Percentiles rank a stretch among this genome's conserved stretches.
Conservation (phyloP, 345 rosid species). For the Sisymbrium irio region DNA sequence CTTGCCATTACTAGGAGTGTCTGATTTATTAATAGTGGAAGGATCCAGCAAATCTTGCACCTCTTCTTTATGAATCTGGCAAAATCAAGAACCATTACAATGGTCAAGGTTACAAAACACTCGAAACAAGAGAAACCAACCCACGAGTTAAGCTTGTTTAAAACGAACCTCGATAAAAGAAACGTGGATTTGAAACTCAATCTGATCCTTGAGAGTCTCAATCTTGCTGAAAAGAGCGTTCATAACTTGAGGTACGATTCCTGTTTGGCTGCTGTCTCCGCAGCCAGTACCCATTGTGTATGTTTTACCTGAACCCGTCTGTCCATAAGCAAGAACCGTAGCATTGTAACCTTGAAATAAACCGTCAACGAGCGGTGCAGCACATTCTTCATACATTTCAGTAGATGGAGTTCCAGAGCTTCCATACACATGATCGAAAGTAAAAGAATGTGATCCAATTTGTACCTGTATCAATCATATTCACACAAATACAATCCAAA, state of each 20-base stretch:
- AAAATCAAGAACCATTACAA: slow-evolving; percentile 18
- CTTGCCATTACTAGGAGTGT: slow-evolving; percentile 39
- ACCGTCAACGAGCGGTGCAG: slow-evolving; percentile 87
- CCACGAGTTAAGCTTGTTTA: neutral
- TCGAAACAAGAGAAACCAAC: neutral
- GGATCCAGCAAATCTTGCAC: slow-evolving; percentile 92
- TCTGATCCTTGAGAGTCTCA: slow-evolving; percentile 67
- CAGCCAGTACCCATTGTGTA: slow-evolving; percentile 98
- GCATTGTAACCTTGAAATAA: slow-evolving; percentile 99
- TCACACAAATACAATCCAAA: slow-evolving; percentile 4
- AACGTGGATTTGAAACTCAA: slow-evolving; percentile 84
- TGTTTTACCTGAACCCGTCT: slow-evolving; percentile 99
- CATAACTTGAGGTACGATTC: slow-evolving; percentile 91
- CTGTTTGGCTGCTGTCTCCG: slow-evolving; percentile 74
- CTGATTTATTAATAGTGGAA: slow-evolving; percentile 53
- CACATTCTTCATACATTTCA: slow-evolving; percentile 88
- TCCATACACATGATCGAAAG: slow-evolving; percentile 97
- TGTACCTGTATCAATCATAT: slow-evolving; percentile 60
- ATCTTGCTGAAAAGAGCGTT: slow-evolving; percentile 77
- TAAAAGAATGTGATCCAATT: slow-evolving; percentile 92
- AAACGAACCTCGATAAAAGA: slow-evolving; percentile 90
- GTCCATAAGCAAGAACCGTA: slow-evolving; percentile 98
- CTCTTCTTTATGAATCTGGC: slow-evolving; percentile 96
- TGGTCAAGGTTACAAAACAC: neutral
- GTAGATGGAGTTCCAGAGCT: slow-evolving; percentile 74